These are phyloP conservation scores for Stevia rebaudiana DNA, from an alignment of 140 eudicot genomes.

Conservation along the genomic window DNA sequence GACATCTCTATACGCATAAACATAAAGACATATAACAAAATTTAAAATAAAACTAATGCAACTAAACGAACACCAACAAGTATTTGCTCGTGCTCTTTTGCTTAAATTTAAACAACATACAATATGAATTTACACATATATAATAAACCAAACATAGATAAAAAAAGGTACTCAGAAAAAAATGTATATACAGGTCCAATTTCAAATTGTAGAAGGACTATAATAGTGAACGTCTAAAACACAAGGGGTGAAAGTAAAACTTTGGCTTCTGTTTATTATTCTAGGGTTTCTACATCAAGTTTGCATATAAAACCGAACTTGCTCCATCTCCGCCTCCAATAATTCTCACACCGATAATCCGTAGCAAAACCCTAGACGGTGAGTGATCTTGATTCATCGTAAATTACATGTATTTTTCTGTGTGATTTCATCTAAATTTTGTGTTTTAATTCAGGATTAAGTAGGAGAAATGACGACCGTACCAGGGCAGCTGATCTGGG, in stretches of 20 bases:
- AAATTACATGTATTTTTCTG: not conserved
- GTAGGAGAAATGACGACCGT: slow-evolving; percentile 72
- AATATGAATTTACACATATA: too few species aligned
- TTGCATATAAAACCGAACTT: slow-evolving; percentile 3
- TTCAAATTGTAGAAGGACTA: not conserved
- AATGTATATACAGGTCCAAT: too few species aligned
- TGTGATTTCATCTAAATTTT: not conserved
- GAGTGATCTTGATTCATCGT: not conserved
- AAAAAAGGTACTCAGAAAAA: too few species aligned
- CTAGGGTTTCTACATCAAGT: slow-evolving; percentile 24
- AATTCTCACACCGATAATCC: slow-evolving; percentile 14
- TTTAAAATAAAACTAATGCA: too few species aligned
- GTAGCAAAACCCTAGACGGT: slow-evolving; percentile 34
- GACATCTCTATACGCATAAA: too few species aligned
- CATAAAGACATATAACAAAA: too few species aligned
- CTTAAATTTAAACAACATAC: too few species aligned
- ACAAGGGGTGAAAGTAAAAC: not conserved
- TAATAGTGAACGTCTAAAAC: not conserved
- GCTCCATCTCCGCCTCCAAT: slow-evolving; percentile 7
- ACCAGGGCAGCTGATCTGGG: slow-evolving; percentile 90
- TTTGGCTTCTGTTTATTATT: not conserved
- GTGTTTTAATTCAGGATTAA: slow-evolving; percentile 6
- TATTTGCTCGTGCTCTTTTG: too few species aligned
- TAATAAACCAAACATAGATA: too few species aligned
- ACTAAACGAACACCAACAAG: too few species aligned